These are phyloP conservation scores for Lolium rigidum DNA, from an alignment of 176 grass and related monocot genomes.

Conservation along the genomic window DNA sequence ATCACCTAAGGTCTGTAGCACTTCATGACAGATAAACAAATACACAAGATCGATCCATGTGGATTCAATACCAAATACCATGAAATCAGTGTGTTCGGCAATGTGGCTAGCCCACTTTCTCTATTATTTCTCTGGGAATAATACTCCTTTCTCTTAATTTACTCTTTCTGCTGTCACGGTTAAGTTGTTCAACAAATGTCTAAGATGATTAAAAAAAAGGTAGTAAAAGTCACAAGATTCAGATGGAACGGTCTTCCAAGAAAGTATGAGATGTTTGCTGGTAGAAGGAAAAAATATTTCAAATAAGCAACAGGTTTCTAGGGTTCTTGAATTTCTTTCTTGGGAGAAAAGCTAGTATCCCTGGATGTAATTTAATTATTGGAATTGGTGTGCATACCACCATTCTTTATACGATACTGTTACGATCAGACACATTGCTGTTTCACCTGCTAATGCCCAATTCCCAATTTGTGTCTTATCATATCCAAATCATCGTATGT, in stretches of 20 bases:
- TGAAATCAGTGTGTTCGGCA: neutral
- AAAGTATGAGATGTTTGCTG: neutral
- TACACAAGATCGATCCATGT: neutral
- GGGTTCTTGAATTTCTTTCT: neutral
- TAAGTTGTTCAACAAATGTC: constrained; percentile 11
- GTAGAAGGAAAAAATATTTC: neutral
- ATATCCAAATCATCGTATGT: neutral
- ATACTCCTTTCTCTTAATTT: neutral
- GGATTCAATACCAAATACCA: neutral
- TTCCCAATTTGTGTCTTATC: neutral
- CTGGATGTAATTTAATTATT: neutral
- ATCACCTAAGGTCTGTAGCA: neutral
- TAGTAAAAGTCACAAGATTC: neutral
- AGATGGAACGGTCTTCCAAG: neutral
- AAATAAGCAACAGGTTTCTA: neutral
- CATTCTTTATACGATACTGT: neutral
- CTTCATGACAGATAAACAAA: neutral
- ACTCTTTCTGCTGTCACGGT: neutral
- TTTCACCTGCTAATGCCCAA: neutral
- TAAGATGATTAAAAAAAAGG: neutral
- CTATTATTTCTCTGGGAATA: constrained; percentile 9
- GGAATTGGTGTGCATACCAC: neutral
- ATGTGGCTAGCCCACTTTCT: neutral
- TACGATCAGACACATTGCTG: neutral
- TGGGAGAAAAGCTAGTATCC: constrained; percentile 13